Base-by-base conservation (phyloP, 1,284 basidiomycete genomes). In the Ustilago trichophora region DNA sequence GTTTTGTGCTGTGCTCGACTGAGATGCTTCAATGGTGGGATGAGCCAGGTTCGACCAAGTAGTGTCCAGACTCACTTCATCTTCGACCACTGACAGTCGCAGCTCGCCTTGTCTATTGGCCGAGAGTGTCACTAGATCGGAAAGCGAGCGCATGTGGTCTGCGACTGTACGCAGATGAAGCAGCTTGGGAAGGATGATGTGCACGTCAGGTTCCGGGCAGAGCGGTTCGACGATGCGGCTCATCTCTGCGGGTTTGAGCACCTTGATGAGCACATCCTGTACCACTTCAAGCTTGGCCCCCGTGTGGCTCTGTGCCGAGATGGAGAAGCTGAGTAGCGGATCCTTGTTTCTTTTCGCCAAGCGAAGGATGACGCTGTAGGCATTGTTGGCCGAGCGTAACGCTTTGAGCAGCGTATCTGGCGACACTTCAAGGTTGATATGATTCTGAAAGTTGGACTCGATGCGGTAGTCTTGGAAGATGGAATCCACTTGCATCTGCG, bases 401-500 rank as follows among this genome's bases (percentile, higher is more conserved):
- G 80, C 80, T 25, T 75, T 64, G 15, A 74, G 56, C 25, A 82
- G 66, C 7, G 74, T 69, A 29, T 82, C 81, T n/a, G 77, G 73
- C 26, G 70, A 48, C 26, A 82, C 70, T 42, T 82, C 78, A 58
- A 82, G 71, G 67, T 78, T 80, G 67, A 82, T 81, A 53, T 78
- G 77, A 67, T 81, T 82, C 48, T 77, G 63, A 33, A 66, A 70
- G 58, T 82, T 82, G 41, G 78, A 80, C 37, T 82, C 80, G 63
- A 82, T 75, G 32, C 77, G 73, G 41, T 80, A 75, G 13, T 72
- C 69, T 2, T 67, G 54, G 29, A 73, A 60, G 54, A 71, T 55
- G 19, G 76, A 75, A 41, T 76, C 73, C 18, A 54, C 53, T 25
- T 73, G 56, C 42, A 70, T 78, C 51, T 57, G 80, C 65, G 78